Percentiles rank a stretch among this genome's conserved stretches.
These are phyloP conservation scores for Cladosporium cucumerinum DNA, from an alignment of 2,329 filamentous ascomycete species.

Conservation along the genomic window DNA sequence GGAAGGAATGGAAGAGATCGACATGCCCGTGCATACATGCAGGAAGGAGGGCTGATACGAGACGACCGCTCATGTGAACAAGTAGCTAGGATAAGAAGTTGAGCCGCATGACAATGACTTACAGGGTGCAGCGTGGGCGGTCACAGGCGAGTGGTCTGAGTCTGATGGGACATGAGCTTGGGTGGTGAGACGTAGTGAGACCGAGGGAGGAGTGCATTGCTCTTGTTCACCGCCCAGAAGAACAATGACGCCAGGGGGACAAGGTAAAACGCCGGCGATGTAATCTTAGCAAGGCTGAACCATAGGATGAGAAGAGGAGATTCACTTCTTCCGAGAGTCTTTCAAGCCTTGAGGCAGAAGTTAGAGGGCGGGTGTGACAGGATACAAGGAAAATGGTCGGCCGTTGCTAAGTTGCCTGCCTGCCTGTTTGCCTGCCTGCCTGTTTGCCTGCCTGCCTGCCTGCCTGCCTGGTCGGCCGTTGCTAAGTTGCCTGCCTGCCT, in stretches of 20 bases:
- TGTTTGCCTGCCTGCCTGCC: too few species aligned
- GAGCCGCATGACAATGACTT: constrained; percentile 7
- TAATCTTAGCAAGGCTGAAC: not conserved
- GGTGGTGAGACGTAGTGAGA: not conserved
- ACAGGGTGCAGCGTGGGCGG: not conserved
- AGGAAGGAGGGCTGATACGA: not conserved
- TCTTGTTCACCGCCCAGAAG: not conserved
- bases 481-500: too few species aligned
- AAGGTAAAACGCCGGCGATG: not conserved
- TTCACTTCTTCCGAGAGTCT: not conserved
- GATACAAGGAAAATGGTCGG: too few species aligned
- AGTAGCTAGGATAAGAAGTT: not conserved
- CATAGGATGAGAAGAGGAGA: not conserved
- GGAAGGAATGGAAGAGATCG: not conserved
- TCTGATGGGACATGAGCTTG: not conserved
- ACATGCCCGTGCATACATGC: not conserved
- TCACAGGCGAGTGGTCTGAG: not conserved
- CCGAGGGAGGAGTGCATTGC: not conserved
- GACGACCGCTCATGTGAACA: constrained; percentile 1
- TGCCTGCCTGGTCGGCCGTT: too few species aligned
- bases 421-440: too few species aligned
- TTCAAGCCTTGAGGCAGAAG: not conserved
- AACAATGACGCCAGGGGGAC: not conserved
- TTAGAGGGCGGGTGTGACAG: not conserved
- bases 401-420: too few species aligned